Base-by-base conservation (phyloP, 371 early-diverging fungal species). In the Neoconidiobolus thromboides region DNA sequence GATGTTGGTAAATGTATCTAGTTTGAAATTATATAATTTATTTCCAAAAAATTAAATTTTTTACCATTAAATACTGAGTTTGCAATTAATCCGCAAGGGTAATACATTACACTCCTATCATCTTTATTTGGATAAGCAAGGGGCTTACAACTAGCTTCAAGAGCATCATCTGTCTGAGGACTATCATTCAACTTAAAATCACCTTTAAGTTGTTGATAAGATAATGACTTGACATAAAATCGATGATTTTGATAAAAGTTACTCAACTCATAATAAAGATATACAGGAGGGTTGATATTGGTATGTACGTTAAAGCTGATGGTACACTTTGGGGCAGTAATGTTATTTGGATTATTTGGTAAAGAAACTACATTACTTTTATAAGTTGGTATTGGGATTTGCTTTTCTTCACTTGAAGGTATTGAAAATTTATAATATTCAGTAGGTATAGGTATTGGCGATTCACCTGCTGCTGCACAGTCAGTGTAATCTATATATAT, bases 11-110 rank as follows among this genome's bases (percentile, higher is more conserved):
- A 55, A 38, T 3, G 55, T 55, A 41, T 55, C 55, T 55, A 55
- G 37, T 10, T 7, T 51, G 26, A 51, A 7, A 12, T 5, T 10
- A 40, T 41, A 7, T 37, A 36, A 6, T 36, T 42, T 14, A 52
- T 38, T 55, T 5, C 12, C 3, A 36, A 9, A 42, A 42, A 9
- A 46, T 9, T 9, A n/a, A 46, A 46, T 46, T 9, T 46, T 6
- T 6, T 55, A 55, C 55, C 55, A 42, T 55, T 55, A 41, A 55
- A 55, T 10, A 55, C 40, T 9, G 55, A 55, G 42, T 55, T 94
- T n/a, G 98, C 95, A 65, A 99, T 90, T 43, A 96, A 70, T 0
- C 99, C 99, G 65, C 98, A 98, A n/a, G 99, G 99, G 72, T 96
- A 99, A 57, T 58, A 65, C 1, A 43, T 48, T n/a, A 52, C 64